Percentiles rank a stretch among this genome's conserved stretches.
phyloP scores from a whole-genome alignment of 495 filamentous ascomycete species.

The Hypomontagnella monticulosa region DNA sequence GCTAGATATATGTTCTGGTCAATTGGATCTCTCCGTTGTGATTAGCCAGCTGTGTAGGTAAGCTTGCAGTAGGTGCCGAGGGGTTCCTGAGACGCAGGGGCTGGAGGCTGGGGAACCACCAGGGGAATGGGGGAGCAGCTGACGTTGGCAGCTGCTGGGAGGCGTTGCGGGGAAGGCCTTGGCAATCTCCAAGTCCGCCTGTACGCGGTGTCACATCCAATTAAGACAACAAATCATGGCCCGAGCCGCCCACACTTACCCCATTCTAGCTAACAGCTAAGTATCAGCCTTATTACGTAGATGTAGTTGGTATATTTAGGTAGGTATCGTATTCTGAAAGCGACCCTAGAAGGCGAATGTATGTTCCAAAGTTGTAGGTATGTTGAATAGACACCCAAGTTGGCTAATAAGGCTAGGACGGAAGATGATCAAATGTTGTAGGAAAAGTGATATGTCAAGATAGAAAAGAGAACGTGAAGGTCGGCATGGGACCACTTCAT shows the following conservation, averaged over 20 bases:
- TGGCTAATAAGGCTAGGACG: too few relatives aligned
- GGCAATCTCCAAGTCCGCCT: constrained; percentile 14
- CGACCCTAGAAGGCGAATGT: too few relatives aligned
- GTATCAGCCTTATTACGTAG: constrained; percentile 40
- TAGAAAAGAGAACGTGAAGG: too few relatives aligned
- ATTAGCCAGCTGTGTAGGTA: neutral
- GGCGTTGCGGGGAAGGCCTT: constrained; percentile 33
- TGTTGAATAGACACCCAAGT: neutral
- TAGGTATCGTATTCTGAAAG: neutral
- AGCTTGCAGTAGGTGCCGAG: constrained; percentile 25
- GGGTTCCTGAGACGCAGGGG: constrained; percentile 40
- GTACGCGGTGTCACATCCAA: constrained; percentile 3
- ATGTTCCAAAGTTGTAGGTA: too few relatives aligned
- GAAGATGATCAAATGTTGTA: too few relatives aligned
- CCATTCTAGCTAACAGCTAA: constrained; percentile 15
- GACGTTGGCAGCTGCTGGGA: constrained; percentile 25
- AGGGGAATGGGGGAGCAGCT: constrained; percentile 17
- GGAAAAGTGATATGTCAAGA: too few relatives aligned
- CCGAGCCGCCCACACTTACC: constrained; percentile 22
- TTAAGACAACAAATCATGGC: constrained; percentile 5
- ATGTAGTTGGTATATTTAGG: neutral
- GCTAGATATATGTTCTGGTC: constrained; percentile 4
- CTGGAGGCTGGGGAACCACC: neutral
- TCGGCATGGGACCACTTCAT: too few relatives aligned
- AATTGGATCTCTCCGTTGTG: constrained; percentile 5